Base-by-base conservation (phyloP, 495 filamentous ascomycete genomes). In the Daldinia loculata region DNA sequence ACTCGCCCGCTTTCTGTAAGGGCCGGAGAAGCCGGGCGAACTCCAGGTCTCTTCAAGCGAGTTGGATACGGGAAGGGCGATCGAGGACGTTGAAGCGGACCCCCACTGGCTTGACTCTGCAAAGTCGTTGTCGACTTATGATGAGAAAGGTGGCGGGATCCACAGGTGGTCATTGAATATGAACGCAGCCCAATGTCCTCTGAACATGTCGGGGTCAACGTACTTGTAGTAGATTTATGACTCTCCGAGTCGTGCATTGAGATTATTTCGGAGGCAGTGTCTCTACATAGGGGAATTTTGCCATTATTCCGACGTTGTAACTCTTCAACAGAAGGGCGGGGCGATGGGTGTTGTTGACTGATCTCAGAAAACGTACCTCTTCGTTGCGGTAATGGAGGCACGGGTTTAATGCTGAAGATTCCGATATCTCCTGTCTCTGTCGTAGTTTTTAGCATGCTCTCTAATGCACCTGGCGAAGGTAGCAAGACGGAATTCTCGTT, bases 351-450 rank as follows among this genome's bases (percentile, higher is more conserved):
- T 74, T 74, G 76, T 70, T 30, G 77, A 72, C 66, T 62, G 32
- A 71, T 52, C 8, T 71, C 66, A 14, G 70, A 75, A 39, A 72
- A 50, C 3, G 61, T 50, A 51, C 67, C 70, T 63, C 64, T 69
- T 14, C 71, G 65, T 22, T 66, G 53, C 29, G 72, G 74, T 4
- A 80, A 78, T 32, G 86, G 74, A 11, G 85, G 81, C 36, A 82
- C 75, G 5, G 86, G 83, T 66, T 81, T 81, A 68, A 86, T 86
- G 45, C 85, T 84, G 63, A 91, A 88, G 52, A 86, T 78, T 7
- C 87, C 89, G 55, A 92, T 87, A 60, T 91, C 88, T 15, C 89
- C 90, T 1, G 87, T 86, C 77, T 92, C 90, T 0, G 89, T 92
- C 0, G 84, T 89, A 8, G 86, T 91, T 75, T 85, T 91, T 45